Evolutionary conservation across 2,329 filamentous ascomycete genomes (phyloP), one percentile per base, ranked within the genome.

Genomic region (Diplodia intermedia): DNA sequence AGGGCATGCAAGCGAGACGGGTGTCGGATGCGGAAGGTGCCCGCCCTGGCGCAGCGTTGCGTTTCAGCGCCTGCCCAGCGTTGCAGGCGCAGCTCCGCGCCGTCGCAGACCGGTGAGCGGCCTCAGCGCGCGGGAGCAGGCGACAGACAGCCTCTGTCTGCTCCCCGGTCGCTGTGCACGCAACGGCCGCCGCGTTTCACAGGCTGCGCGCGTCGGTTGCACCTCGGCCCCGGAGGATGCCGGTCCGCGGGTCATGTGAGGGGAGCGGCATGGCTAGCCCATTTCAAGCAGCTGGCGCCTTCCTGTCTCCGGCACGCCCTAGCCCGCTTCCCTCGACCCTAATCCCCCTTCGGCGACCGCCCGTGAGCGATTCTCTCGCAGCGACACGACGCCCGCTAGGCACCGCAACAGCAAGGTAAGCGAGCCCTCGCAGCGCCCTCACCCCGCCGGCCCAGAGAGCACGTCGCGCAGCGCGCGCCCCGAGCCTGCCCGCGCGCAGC

Each of bases 381-480:
- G 62, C 62, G 52, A 55, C 47, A 52, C 47, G 61, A 65, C 61
- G 49, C 47, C 61, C 47, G 61, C 61, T 52, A 65, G 36, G 61
- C 61, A 65, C 47, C 47, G 61, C 61, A 65, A 65, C 61, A 65
- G 60, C 47, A 63, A 63, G 62, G 62, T 65, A 54, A 65, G 62
- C 62, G 62, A 65, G 20, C 47, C 61, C 57, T 61, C 43, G 23
- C 57, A 50, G 47, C 49, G 43, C 60, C 40, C 62, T 43, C 38
- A 40, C 49, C 52, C 62, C 62, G 52, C 62, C 33, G 49, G 31
- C 20, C 62, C 43, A 36, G 49, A 23, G 33, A 53, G 62, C 62
- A 65, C 52, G 52, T 65, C 62, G 62, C 62, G 49, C 62, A 43
- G 40, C 62, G 33, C 40, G 47, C 43, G 40, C 61, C 38, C 60